Conservation (phyloP, 2,329 filamentous ascomycete species). For the Cladosporium sp. region DNA sequence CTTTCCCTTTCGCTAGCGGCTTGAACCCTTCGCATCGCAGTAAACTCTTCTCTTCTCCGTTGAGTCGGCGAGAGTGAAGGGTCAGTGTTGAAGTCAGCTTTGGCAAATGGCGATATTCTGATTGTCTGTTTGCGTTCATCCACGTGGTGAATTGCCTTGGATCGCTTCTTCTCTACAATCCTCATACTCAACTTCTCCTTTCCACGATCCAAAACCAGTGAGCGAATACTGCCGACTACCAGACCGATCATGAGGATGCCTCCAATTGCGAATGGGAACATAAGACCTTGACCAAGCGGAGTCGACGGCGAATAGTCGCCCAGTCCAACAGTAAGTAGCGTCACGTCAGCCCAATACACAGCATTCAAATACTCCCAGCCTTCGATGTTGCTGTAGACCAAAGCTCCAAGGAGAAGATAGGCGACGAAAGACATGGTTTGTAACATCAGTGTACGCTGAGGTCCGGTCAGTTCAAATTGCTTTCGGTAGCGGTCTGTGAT, state of each 20-base stretch:
- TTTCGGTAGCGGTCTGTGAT: slow-evolving; percentile 51
- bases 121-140: slow-evolving; percentile 39
- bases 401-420: slow-evolving; percentile 46
- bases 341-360: slow-evolving; percentile 55
- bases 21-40: slow-evolving; percentile 45
- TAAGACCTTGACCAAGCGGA: slow-evolving; percentile 45
- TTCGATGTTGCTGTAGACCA: slow-evolving; percentile 47
- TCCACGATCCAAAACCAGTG: slow-evolving; percentile 47
- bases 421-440: slow-evolving; percentile 49
- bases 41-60: slow-evolving; percentile 47
- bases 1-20: slow-evolving; percentile 37
- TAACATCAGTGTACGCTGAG: slow-evolving; percentile 54
- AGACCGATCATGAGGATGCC: slow-evolving; percentile 54
- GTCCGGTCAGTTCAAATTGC: slow-evolving; percentile 53
- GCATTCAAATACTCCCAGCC: slow-evolving; percentile 51
- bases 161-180: slow-evolving; percentile 47
- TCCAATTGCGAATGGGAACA: slow-evolving; percentile 54
- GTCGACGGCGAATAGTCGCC: slow-evolving; percentile 49
- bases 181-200: slow-evolving; percentile 49
- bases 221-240: slow-evolving; percentile 51
- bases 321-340: slow-evolving; percentile 52
- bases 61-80: slow-evolving; percentile 31
- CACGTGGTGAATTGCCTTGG: slow-evolving; percentile 37
- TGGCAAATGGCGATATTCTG: slow-evolving; percentile 38
- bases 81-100: slow-evolving; percentile 42